phyloP scores from a whole-genome alignment of 2,329 filamentous ascomycete genomes.

The Lachnellula arida region DNA sequence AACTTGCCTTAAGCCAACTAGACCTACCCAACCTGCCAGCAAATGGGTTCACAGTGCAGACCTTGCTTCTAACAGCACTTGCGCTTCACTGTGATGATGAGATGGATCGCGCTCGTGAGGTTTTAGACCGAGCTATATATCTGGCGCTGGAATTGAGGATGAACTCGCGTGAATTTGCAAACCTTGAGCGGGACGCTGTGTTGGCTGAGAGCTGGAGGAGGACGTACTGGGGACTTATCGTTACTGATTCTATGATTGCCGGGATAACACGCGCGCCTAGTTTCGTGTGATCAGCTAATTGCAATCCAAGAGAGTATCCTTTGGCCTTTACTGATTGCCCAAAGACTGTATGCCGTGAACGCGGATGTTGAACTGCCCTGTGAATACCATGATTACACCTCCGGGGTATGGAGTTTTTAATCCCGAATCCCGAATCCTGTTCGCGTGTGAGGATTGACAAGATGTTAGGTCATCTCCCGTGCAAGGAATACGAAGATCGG shows the following conservation, averaged over 20 bases:
- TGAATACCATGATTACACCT: conserved; percentile 39
- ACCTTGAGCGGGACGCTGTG: conserved; percentile 32
- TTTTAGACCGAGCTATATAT: conserved; percentile 46
- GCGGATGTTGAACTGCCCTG: conserved; percentile 37
- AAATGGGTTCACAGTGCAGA: conserved; percentile 34
- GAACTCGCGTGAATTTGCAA: conserved; percentile 51
- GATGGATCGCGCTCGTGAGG: conserved; percentile 20
- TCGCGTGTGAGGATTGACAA: not conserved
- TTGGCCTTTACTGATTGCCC: conserved; percentile 38
- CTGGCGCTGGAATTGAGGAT: conserved; percentile 58
- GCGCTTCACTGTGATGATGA: conserved; percentile 34
- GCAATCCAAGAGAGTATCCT: not conserved
- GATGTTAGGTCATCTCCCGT: conserved; percentile 31
- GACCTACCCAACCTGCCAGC: conserved; percentile 27
- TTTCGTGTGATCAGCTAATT: conserved; percentile 22
- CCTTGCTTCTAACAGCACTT: conserved; percentile 35
- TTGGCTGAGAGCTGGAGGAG: conserved; percentile 39
- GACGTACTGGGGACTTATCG: conserved; percentile 39
- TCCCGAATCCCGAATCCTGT: not conserved
- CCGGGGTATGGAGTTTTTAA: conserved; percentile 33
- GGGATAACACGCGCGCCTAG: conserved; percentile 17
- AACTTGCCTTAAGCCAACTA: conserved; percentile 22
- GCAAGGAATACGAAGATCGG: conserved; percentile 35
- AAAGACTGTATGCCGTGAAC: conserved; percentile 26
- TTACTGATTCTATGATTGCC: conserved; percentile 25